These are phyloP conservation scores for Fulvia fulva DNA, from an alignment of 2,329 filamentous ascomycete genomes.

Conservation along the genomic window DNA sequence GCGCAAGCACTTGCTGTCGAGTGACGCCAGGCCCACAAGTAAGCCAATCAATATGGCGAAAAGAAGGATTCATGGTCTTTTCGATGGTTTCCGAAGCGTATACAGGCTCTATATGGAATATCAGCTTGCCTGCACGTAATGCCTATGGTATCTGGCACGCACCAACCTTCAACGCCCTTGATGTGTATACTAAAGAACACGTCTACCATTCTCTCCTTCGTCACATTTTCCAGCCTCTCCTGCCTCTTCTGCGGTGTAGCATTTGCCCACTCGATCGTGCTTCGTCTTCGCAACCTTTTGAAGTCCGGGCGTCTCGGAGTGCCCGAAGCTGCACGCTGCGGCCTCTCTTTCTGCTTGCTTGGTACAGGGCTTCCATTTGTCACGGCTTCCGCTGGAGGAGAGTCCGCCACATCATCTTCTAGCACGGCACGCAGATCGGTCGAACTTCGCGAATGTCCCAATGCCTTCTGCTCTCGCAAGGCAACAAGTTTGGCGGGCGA, in stretches of 20 bases:
- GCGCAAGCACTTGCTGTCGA: conserved; percentile 59
- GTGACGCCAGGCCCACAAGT: conserved; percentile 60
- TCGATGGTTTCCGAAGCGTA: conserved; percentile 80
- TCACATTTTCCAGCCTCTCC: conserved; percentile 69
- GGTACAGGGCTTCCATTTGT: conserved; percentile 15
- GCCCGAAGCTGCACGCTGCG: conserved; percentile 13
- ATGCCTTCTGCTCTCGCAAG: conserved; percentile 45
- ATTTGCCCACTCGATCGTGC: conserved; percentile 61
- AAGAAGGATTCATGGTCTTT: conserved; percentile 85
- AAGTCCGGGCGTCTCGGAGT: conserved; percentile 34
- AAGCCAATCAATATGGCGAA: conserved; percentile 75
- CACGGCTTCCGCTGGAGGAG: background rate
- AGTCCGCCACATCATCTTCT: conserved; percentile 20
- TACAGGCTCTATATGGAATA: conserved; percentile 58
- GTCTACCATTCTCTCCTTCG: conserved; percentile 71
- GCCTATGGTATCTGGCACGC: background rate
- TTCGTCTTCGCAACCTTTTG: conserved; percentile 49
- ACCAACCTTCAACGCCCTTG: conserved; percentile 46
- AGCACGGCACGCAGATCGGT: conserved; percentile 46
- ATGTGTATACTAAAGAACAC: conserved; percentile 84
- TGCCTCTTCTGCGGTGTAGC: conserved; percentile 61
- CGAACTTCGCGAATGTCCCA: conserved; percentile 58
- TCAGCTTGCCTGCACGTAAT: conserved; percentile 15
- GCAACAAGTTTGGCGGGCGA: conserved; percentile 64
- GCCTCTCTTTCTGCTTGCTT: conserved; percentile 21